phyloP scores from a whole-genome alignment of 164 flowering plant genomes.

The Sextonia rubra region DNA sequence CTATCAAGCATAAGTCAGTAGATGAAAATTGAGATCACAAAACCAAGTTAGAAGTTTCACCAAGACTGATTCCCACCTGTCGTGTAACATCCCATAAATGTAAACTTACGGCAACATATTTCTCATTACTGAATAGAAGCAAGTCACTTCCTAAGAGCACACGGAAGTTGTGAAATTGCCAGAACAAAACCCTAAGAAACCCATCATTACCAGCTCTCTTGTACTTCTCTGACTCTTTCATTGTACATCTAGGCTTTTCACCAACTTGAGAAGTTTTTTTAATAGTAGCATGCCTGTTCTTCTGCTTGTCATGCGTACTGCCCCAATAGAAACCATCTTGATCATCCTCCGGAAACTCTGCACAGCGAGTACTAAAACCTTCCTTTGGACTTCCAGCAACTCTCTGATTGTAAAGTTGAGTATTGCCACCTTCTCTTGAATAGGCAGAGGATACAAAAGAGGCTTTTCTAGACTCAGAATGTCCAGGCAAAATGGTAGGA shows the following conservation, averaged over 20 bases:
- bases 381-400: conserved; percentile 27
- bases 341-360: conserved; percentile 35
- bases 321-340: conserved; percentile 41
- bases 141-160: conserved; percentile 97
- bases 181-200: conserved; percentile 70
- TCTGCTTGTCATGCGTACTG: conserved; percentile 46
- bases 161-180: conserved; percentile 97
- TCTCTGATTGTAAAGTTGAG: conserved; percentile 24
- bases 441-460: conserved; percentile 29
- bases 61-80: conserved; percentile 12
- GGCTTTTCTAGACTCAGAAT: conserved; percentile 26
- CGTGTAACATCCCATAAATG: conserved; percentile 82
- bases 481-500: conserved; percentile 52
- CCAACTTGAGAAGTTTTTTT: conserved; percentile 62
- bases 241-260: conserved; percentile 55
- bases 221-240: conserved; percentile 80
- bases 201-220: conserved; percentile 60
- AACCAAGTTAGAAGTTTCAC: not conserved
- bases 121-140: conserved; percentile 91
- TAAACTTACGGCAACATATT: conserved; percentile 90
- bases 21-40: not conserved
- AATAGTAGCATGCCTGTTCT: conserved; percentile 45
- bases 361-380: conserved; percentile 17
- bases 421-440: conserved; percentile 23
- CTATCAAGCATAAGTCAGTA: conserved; percentile 30